Conservation (phyloP, 2,329 filamentous ascomycete genomes). For the Cercospora zeae-maydis region DNA sequence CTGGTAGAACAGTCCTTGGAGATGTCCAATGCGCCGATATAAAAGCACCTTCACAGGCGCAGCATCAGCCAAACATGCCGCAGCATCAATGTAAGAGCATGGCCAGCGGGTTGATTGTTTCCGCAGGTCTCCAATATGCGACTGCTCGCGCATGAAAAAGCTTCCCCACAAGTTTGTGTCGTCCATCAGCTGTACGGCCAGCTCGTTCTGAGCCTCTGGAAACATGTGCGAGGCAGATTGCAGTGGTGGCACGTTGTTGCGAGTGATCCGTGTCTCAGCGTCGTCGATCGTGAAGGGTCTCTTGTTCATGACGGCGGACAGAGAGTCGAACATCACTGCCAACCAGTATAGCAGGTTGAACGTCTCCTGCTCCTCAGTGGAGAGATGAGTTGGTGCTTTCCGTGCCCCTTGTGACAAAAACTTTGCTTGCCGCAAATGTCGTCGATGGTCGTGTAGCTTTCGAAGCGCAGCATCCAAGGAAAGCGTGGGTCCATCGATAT, state of each 20-base stretch:
- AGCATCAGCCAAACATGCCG: constrained; percentile 22
- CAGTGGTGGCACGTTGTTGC: constrained; percentile 2
- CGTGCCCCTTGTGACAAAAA: not conserved
- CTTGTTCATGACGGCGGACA: constrained; percentile 21
- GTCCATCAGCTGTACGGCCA: not conserved
- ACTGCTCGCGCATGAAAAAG: constrained; percentile 20
- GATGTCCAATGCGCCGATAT: constrained; percentile 18
- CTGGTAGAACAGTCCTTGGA: constrained; percentile 21
- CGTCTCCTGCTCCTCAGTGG: constrained; percentile 18
- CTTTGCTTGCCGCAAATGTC: constrained; percentile 11
- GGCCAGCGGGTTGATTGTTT: constrained; percentile 21
- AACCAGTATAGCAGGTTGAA: constrained; percentile 23
- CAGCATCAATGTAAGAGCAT: constrained; percentile 21
- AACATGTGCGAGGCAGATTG: not conserved
- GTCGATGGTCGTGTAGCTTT: constrained; percentile 20
- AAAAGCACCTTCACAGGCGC: constrained; percentile 24
- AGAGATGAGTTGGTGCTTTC: constrained; percentile 13
- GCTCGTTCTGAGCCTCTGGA: not conserved
- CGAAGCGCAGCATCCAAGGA: constrained; percentile 19
- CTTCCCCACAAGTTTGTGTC: constrained; percentile 19
- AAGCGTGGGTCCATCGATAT: constrained; percentile 19
- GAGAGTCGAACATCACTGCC: constrained; percentile 24
- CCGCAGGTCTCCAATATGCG: constrained; percentile 16
- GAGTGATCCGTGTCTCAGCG: constrained; percentile 14
- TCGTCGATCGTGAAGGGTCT: constrained; percentile 18